These are phyloP conservation scores for Bidens hawaiensis DNA, from an alignment of 140 eudicot species.

Conservation along the genomic window DNA sequence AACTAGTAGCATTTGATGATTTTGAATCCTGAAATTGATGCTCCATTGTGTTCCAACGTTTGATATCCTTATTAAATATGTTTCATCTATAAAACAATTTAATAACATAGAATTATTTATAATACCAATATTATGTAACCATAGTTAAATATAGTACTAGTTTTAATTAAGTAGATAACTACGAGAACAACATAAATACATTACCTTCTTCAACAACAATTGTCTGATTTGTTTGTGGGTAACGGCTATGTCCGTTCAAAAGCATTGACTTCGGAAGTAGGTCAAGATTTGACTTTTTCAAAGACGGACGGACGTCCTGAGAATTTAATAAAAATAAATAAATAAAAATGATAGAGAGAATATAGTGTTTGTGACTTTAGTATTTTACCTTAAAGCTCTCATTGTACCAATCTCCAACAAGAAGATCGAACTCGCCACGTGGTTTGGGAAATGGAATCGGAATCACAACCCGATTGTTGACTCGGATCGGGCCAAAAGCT, in stretches of 20 bases:
- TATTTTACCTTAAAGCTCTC: conserved; percentile 43
- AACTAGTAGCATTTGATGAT: conserved; percentile 59
- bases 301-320: conserved; percentile 39
- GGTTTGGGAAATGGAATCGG: conserved; percentile 43
- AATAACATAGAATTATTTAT: neutral
- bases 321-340: neutral
- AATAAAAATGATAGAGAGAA: neutral
- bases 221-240: conserved; percentile 31
- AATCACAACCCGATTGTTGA: conserved; percentile 34
- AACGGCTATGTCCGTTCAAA: conserved; percentile 61
- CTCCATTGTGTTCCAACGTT: conserved; percentile 53
- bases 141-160: too few species aligned
- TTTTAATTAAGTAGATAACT: too few species aligned
- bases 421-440: conserved; percentile 34
- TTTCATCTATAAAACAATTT: conserved; percentile 37
- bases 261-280: conserved; percentile 42
- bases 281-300: conserved; percentile 16
- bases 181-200: neutral
- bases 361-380: too few species aligned
- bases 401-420: conserved; percentile 53
- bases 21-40: conserved; percentile 66
- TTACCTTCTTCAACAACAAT: conserved; percentile 47
- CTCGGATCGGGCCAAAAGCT: conserved; percentile 48
- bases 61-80: conserved; percentile 58
- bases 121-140: neutral